Percentiles rank a stretch among this genome's conserved stretches.
These are phyloP conservation scores for Candida lessepsii DNA, from an alignment of 805 yeast genomes.

Conservation along the genomic window DNA sequence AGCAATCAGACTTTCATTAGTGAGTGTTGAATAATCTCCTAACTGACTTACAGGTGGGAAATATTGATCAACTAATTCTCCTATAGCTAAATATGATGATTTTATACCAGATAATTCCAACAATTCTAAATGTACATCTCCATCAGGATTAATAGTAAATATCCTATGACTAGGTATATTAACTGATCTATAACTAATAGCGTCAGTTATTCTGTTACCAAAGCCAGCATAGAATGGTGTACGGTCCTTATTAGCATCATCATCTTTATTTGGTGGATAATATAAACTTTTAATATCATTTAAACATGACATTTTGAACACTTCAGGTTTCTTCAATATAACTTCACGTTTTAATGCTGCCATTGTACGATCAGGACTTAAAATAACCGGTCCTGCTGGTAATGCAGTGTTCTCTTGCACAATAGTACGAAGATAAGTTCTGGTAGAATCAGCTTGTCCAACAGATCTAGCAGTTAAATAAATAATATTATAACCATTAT, in stretches of 20 bases:
- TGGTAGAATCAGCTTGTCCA: constrained; percentile 90
- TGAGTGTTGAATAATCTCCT: constrained; percentile 21
- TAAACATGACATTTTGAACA: constrained; percentile 97
- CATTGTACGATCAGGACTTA: constrained; percentile 94
- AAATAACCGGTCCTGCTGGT: constrained; percentile 90
- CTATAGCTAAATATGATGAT: constrained; percentile 82
- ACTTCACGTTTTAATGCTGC: constrained; percentile 93
- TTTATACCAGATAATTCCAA: constrained; percentile 90
- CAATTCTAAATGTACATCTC: constrained; percentile 96
- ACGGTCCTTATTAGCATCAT: constrained; percentile 37
- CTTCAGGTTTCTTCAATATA: constrained; percentile 91
- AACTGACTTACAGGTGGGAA: constrained; percentile 71
- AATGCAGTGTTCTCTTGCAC: constrained; percentile 65
- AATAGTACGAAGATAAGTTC: constrained; percentile 77
- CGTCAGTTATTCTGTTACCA: constrained; percentile 96
- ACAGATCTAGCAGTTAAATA: constrained; percentile 93
- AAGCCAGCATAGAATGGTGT: constrained; percentile 97
- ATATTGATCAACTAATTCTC: constrained; percentile 94
- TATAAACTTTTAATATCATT: constrained; percentile 79
- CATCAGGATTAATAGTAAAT: constrained; percentile 93
- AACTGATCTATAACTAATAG: constrained; percentile 88
- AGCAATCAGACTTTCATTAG: constrained; percentile 5
- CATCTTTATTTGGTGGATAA: constrained; percentile 21
- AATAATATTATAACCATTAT: constrained; percentile 90
- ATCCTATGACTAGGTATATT: constrained; percentile 92